Evolutionary conservation across 441 rosid species (phyloP), one percentile per base, ranked within the genome.

Genomic region (Populus hybrid): DNA sequence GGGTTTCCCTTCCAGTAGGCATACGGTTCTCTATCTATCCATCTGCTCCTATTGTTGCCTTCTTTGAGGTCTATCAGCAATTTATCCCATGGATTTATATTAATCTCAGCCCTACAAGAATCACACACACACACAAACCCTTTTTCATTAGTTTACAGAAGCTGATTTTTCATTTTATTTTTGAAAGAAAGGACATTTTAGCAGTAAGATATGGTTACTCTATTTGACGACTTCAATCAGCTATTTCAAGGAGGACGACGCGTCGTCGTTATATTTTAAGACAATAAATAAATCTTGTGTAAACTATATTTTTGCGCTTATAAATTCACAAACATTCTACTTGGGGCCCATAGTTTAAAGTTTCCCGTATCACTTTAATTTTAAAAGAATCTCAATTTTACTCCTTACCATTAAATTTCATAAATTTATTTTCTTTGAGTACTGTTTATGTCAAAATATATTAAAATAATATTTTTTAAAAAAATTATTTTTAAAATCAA

Each of bases 1-100:
- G 93, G 97, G 79, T 94, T 94, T 2, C 98, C 98, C 72, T 87
- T 94, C 98, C 97, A 94, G 64, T 94, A 92, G 10, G 98, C 97
- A 75, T 88, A 88, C 16, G 91, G 91, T 28, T 88, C 87, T 80
- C 97, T 87, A 0, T 94, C 91, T 11, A 74, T 78, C 95, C 94
- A 94, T 36, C 68, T 84, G 40, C 4, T 90, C 79, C 65, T 79
- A 50, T 82, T 81, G 74, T 90, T 91, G 67, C 93, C 95, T 86
- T 85, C 87, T 82, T 80, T 84, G 77, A 94, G 67, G 71, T 89
- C 92, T 80, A 78, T 85, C 85, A 88, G 76, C 85, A 87, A 80
- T 26, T 75, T 84, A 9, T 73, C 77, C 98, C 97, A 94, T 73
- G 91, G 91, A 35, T 86, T 92, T 80, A 94, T 87, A 77, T 94